A percentile compares a stretch with the other conserved stretches of the same genome.
phyloP scores from a whole-genome alignment of 2,329 filamentous ascomycete genomes.

The Penicillium sp. region DNA sequence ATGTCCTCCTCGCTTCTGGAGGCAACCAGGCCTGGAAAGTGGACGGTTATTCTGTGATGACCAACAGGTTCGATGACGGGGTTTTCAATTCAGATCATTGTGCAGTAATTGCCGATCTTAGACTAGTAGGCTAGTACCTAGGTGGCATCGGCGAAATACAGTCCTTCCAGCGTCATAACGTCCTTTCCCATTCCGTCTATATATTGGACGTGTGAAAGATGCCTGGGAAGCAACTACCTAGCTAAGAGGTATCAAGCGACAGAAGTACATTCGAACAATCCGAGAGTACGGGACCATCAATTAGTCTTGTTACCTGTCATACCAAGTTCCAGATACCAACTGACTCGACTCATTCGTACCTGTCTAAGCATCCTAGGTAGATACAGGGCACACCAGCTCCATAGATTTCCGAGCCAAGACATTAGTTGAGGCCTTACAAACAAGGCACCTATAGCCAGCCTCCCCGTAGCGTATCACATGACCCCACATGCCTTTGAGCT shows the following conservation, averaged over 20 bases:
- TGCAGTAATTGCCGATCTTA: conserved; percentile 58
- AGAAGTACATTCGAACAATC: too few species aligned
- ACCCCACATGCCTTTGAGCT: conserved; percentile 21
- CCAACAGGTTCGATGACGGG: conserved; percentile 60
- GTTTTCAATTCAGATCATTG: conserved; percentile 61
- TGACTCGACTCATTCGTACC: too few species aligned
- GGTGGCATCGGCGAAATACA: neutral
- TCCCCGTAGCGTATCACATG: conserved; percentile 17
- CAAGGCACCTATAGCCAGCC: conserved; percentile 9
- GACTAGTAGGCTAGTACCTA: conserved; percentile 23
- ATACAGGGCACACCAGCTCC: too few species aligned
- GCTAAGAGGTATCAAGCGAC: too few species aligned
- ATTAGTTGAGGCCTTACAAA: conserved; percentile 5
- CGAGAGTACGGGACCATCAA: too few species aligned
- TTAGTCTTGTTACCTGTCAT: too few species aligned
- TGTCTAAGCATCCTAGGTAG: neutral
- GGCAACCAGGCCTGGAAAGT: conserved; percentile 44
- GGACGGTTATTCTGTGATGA: conserved; percentile 55
- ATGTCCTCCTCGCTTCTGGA: conserved; percentile 51
- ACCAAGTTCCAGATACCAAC: too few species aligned
- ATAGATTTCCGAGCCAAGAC: neutral
- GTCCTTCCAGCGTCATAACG: too few species aligned
- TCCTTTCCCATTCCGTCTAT: too few species aligned
- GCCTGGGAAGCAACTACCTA: too few species aligned
- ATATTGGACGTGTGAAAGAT: too few species aligned